These are phyloP conservation scores for Picea glauca DNA, from an alignment of 75 land plant genomes.

Conservation along the genomic window DNA sequence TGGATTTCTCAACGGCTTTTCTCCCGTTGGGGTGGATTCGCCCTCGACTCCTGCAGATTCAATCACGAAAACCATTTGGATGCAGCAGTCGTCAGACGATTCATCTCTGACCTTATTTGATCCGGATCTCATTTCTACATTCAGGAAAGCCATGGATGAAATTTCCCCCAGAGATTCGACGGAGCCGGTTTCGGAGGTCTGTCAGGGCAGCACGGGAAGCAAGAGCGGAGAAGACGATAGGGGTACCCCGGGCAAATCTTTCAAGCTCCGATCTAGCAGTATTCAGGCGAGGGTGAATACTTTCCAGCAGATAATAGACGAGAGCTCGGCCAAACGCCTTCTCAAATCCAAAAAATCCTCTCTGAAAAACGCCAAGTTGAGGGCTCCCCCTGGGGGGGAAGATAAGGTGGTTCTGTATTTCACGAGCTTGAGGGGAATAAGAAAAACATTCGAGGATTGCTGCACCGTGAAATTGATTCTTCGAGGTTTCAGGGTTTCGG, in stretches of 20 bases:
- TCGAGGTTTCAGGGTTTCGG: constrained; percentile 36
- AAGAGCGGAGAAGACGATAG: not conserved
- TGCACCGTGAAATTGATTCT: constrained; percentile 38
- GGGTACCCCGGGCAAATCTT: not conserved
- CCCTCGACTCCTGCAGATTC: not conserved
- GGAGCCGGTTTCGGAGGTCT: constrained; percentile 12
- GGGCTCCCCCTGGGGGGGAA: constrained; percentile 27
- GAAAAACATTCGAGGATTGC: constrained; percentile 66
- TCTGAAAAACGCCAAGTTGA: constrained; percentile 1
- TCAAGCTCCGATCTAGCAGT: not conserved
- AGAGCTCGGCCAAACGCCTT: not conserved
- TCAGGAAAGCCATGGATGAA: constrained; percentile 33
- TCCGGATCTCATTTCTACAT: constrained; percentile 29
- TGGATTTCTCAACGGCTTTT: not conserved
- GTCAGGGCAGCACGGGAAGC: constrained; percentile 17
- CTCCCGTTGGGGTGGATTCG: not conserved
- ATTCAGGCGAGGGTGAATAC: constrained; percentile 14
- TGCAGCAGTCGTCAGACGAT: constrained; percentile 8
- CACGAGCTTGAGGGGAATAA: constrained; percentile 59
- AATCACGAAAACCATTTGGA: constrained; percentile 19
- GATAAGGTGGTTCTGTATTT: constrained; percentile 44
- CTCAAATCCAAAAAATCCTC: not conserved
- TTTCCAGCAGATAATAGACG: constrained; percentile 27
- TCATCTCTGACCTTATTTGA: constrained; percentile 21
- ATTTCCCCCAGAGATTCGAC: constrained; percentile 9